Evolutionary conservation across 371 early-diverging fungal genomes (phyloP).

Genomic region (Syncephalis fuscata): DNA sequence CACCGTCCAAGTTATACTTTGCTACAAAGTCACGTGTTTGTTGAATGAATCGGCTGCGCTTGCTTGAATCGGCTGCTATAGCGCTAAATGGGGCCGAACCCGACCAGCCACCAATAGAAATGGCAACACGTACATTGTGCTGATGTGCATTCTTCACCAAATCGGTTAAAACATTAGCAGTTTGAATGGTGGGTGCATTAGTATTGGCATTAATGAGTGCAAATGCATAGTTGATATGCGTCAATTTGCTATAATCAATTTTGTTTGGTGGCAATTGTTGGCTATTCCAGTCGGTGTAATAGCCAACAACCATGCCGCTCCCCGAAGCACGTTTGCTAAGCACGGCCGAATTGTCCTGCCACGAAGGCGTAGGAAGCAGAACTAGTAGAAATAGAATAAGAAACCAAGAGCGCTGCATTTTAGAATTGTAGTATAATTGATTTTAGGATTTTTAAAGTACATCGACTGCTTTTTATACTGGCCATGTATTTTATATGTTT

Average conservation of each 20-base stretch:
- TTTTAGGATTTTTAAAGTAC: too few relatives aligned
- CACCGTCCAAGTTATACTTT: constrained; percentile 6
- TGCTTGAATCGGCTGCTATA: constrained; percentile 20
- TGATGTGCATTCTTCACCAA: constrained; percentile 4
- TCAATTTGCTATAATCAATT: constrained; percentile 26
- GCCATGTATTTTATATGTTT: too few relatives aligned
- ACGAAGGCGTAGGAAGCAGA: too few relatives aligned
- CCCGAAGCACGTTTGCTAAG: neutral
- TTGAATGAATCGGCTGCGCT: constrained; percentile 33
- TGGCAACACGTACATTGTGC: constrained; percentile 21
- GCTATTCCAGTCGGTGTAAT: constrained; percentile 36
- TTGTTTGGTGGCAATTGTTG: constrained; percentile 17
- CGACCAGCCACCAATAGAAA: constrained; percentile 67
- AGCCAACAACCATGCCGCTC: constrained; percentile 16
- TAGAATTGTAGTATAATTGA: too few relatives aligned
- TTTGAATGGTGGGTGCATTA: constrained; percentile 4
- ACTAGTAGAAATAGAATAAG: too few relatives aligned
- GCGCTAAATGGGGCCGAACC: constrained; percentile 43
- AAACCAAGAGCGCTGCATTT: too few relatives aligned
- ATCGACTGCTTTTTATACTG: too few relatives aligned
- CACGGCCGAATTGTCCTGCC: too few relatives aligned
- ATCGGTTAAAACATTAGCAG: neutral
- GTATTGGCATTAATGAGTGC: constrained; percentile 6
- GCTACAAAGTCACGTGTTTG: constrained; percentile 2
- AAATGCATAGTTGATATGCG: constrained; percentile 45